phyloP scores from a whole-genome alignment of 352 stramenopile species.

The Phytophthora fragariae region DNA sequence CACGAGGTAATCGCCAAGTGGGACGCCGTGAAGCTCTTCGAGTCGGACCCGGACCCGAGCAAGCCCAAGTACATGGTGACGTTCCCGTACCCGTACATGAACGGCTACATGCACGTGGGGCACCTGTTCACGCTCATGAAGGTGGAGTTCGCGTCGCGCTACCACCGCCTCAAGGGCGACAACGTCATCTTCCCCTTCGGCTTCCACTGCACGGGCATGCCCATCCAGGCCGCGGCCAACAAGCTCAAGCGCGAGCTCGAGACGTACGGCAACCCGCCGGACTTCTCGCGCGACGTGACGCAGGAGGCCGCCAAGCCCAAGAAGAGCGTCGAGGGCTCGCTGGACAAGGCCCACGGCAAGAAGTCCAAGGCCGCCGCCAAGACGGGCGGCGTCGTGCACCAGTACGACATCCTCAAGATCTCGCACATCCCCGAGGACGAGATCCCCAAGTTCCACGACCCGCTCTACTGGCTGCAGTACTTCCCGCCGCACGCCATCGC shows the following conservation, averaged over 20 bases:
- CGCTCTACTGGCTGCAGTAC: slow-evolving; percentile 98
- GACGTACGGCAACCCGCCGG: slow-evolving; percentile 93
- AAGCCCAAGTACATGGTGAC: slow-evolving; percentile 98
- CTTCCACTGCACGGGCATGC: slow-evolving; percentile 99
- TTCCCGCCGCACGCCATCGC: slow-evolving; percentile 97
- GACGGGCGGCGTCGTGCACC: slow-evolving; percentile 96
- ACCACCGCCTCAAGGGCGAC: slow-evolving; percentile 97
- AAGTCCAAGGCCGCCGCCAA: slow-evolving; percentile 99
- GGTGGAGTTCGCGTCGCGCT: slow-evolving; percentile 93
- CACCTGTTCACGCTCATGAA: slow-evolving; percentile 99
- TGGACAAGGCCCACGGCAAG: slow-evolving; percentile 94
- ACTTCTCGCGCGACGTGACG: slow-evolving; percentile 73
- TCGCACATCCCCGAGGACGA: slow-evolving; percentile 91
- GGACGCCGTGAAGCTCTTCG: slow-evolving; percentile 91
- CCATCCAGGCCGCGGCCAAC: slow-evolving; percentile 99
- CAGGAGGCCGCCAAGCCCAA: slow-evolving; percentile 51
- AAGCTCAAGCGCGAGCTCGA: slow-evolving; percentile 99
- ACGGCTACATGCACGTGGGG: slow-evolving; percentile 99
- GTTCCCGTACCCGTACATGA: slow-evolving; percentile 99
- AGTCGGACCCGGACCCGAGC: slow-evolving; percentile 79
- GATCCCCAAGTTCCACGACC: slow-evolving; percentile 98
- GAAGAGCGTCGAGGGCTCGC: slow-evolving; percentile 76
- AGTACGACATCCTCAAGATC: slow-evolving; percentile 99
- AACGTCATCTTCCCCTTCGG: slow-evolving; percentile 99
- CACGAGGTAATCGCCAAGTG: slow-evolving; percentile 90